phyloP scores from a whole-genome alignment of 2,329 filamentous ascomycete species.

The Colletotrichum plurivorum region DNA sequence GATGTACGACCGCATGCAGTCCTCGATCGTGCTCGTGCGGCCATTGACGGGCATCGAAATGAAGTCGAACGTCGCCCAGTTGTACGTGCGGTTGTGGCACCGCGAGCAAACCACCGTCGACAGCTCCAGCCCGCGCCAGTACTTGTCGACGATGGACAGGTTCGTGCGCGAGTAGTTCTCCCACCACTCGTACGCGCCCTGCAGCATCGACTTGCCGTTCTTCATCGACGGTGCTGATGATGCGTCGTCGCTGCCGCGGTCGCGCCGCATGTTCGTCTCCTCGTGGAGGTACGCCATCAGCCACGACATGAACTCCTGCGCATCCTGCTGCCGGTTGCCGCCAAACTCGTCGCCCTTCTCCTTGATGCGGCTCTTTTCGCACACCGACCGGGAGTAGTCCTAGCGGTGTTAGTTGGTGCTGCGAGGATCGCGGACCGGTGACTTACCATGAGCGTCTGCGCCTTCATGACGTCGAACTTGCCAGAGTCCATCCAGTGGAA shows the following conservation, averaged over 20 bases:
- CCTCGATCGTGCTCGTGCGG: constrained; percentile 59
- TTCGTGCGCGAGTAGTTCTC: constrained; percentile 77
- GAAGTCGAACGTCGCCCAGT: constrained; percentile 67
- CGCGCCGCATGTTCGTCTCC: constrained; percentile 79
- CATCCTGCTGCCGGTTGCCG: constrained; percentile 86
- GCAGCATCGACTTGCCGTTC: constrained; percentile 50
- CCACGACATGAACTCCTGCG: constrained; percentile 90
- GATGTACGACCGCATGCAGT: constrained; percentile 80
- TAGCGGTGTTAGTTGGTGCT: constrained; percentile 49
- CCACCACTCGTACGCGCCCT: constrained; percentile 84
- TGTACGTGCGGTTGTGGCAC: constrained; percentile 65
- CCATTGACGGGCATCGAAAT: constrained; percentile 60
- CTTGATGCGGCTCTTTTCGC: constrained; percentile 44
- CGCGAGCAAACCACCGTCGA: constrained; percentile 78
- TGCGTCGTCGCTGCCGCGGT: constrained; percentile 41
- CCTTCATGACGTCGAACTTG: constrained; percentile 65
- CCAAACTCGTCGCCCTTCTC: constrained; percentile 69
- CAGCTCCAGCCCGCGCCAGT: constrained; percentile 84
- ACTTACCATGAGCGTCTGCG: constrained; percentile 71
- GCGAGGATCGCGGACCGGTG: too few species aligned
- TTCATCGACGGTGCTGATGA: constrained; percentile 49
- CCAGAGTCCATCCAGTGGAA: constrained; percentile 70
- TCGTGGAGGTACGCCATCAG: constrained; percentile 86
- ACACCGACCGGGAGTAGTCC: constrained; percentile 64
- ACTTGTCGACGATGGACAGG: constrained; percentile 81